These are phyloP conservation scores for Pichia exigua DNA, from an alignment of 805 yeast species.

Conservation along the genomic window DNA sequence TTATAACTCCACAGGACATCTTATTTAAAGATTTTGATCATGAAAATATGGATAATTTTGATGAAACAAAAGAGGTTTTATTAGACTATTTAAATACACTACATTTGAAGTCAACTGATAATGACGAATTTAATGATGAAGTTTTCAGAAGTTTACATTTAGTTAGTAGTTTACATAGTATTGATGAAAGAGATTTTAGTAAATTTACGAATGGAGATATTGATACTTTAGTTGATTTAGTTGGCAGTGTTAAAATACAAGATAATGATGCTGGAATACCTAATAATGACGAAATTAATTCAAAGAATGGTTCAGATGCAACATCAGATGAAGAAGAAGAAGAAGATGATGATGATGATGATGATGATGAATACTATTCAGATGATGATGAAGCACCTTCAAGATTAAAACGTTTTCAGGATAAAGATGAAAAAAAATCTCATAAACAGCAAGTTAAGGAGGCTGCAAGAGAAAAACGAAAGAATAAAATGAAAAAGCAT, in stretches of 20 bases:
- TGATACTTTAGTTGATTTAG: constrained; percentile 62
- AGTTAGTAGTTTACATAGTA: constrained; percentile 70
- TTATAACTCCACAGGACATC: constrained; percentile 32
- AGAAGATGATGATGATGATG: constrained; percentile 17
- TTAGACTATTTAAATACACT: constrained; percentile 38
- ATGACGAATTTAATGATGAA: constrained; percentile 63
- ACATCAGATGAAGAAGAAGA: no score
- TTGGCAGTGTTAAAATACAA: constrained; percentile 31
- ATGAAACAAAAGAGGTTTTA: constrained; percentile 36
- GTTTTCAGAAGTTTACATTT: constrained; percentile 76
- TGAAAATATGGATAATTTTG: constrained; percentile 15
- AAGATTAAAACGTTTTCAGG: constrained; percentile 72
- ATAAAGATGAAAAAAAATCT: constrained; percentile 68
- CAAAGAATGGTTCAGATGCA: constrained; percentile 13
- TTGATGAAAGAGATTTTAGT: constrained; percentile 85
- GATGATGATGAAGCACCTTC: constrained; percentile 25
- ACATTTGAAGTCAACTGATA: constrained; percentile 51
- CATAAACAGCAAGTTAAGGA: constrained; percentile 73
- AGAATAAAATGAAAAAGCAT: constrained; percentile 76
- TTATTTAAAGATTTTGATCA: constrained; percentile 18
- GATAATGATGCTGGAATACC: constrained; percentile 16
- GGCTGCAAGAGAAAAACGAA: constrained; percentile 69
- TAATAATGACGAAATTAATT: constrained; percentile 25
- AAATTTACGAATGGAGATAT: constrained; percentile 75
- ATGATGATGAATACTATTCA: constrained; percentile 10